Conservation (phyloP, 192 early-diverging fungal species). For the Coemansia sp. region DNA sequence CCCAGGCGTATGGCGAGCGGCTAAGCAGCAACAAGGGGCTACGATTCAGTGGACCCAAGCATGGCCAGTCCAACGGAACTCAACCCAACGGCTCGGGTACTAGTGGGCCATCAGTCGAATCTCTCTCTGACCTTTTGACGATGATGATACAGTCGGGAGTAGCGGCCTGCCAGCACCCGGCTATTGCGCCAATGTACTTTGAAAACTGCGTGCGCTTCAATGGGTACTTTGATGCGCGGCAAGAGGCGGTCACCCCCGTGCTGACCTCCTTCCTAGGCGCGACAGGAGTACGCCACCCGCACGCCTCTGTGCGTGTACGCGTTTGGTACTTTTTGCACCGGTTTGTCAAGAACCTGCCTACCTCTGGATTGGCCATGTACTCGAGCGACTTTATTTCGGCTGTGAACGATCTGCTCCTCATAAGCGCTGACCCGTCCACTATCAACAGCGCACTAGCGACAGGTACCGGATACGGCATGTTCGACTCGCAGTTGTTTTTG, state of each 20-base stretch:
- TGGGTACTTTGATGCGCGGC: constrained; percentile 48
- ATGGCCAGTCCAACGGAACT: constrained; percentile 28
- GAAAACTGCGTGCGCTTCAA: constrained; percentile 52
- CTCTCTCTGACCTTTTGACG: constrained; percentile 42
- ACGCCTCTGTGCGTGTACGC: constrained; percentile 68
- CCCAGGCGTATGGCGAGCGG: constrained; percentile 52
- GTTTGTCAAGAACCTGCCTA: constrained; percentile 71
- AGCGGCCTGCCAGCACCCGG: constrained; percentile 32
- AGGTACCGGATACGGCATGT: constrained; percentile 54
- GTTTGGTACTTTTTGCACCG: constrained; percentile 87
- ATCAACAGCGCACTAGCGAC: constrained; percentile 10
- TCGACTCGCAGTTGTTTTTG: constrained; percentile 81
- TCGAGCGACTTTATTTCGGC: constrained; percentile 55
- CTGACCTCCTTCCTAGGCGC: constrained; percentile 45
- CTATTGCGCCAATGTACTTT: constrained; percentile 43
- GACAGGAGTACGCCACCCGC: constrained; percentile 73
- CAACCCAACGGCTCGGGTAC: neutral
- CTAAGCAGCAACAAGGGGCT: constrained; percentile 49
- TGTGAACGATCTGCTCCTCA: constrained; percentile 66
- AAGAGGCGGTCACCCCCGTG: constrained; percentile 36
- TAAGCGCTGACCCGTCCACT: constrained; percentile 60
- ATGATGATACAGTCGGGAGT: constrained; percentile 55
- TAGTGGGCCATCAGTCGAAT: constrained; percentile 17
- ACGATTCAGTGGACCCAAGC: constrained; percentile 38
- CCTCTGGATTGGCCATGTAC: constrained; percentile 31